Base-by-base conservation (phyloP, 176 grass and related monocot genomes). In the Bonia amplexicaulis region DNA sequence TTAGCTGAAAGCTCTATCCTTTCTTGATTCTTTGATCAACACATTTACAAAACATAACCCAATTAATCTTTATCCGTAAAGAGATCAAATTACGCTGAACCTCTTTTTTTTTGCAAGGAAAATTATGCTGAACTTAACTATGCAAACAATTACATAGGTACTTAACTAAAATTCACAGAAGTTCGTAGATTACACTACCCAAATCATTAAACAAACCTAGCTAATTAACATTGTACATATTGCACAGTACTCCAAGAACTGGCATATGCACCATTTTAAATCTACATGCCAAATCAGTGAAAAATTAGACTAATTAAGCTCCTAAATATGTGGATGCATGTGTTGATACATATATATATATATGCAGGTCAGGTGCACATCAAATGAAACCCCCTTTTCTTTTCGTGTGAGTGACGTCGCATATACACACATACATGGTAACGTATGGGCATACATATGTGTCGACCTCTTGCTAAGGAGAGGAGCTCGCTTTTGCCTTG, bases 381-480 rank as follows among this genome's bases (percentile, higher is more conserved):
- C 82, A 89, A 89, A 89, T 85, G 40, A 81, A 88, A 62, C 62
- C 54, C 31, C n/a, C n/a, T 45, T 14, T 70, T 6, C 16, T 82
- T 69, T 48, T 58, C 6, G n/a, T 10, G 7, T 7, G 19, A 61
- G n/a, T 41, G 71, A 27, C n/a, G 4, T 5, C 13, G 3, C 62
- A 52, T 19, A 8, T 9, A 6, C 48, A 54, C 31, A 69, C 76
- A 31, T 16, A 80, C 49, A 81, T 23, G 13, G 49, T 66, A 44
- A 44, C 41, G 41, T 44, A 31, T 41, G 72, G 33, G 17, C 52
- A 61, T 64, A 76, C 78, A 77, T 14, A 71, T 10, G 52, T 22
- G 31, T 82, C 71, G 44, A 71, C 65, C 47, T 81, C 63, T 78
- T 53, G 67, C 35, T 5, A 23, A 12, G 52, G 37, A 64, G 45